Evolutionary conservation across 2,329 filamentous ascomycete species (phyloP), one percentile per base, ranked within the genome.

Genomic region (Aspergillus alliaceus): DNA sequence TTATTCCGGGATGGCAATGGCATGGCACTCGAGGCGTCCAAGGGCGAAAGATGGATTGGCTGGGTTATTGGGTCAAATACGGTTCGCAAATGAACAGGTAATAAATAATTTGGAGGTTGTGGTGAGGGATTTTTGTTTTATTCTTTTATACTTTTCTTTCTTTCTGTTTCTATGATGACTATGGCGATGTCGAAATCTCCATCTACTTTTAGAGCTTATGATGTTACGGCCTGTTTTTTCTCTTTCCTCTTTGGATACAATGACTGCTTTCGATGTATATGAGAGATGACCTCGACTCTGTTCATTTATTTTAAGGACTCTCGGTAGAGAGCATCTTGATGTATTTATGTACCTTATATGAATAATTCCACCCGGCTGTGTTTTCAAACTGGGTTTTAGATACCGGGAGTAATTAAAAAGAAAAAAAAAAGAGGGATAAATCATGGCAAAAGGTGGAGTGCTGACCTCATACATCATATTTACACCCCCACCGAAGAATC

Each of bases 171-270:
- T 46, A 63, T 54, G 55, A 60, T 51, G 48, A 40, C 53, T 35
- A 61, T 57, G 59, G 63, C 60, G 58, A 59, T 57, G 56, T 47
- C 51, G 46, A 60, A 51, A 59, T 60, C 60, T 50, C 29, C 42
- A 15, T 44, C 24, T 44, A 29, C 40, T 44, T n/a, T 35, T 61
- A 63, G 60, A 63, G 42, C 44, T 64, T 56, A 64, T 56, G 62
- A 64, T 57, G 49, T 59, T 27, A 64, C 61, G 60, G 58, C 62
- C 56, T 24, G 42, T 8, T 42, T 42, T 7, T 46, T 22, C 24
- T 40, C n/a, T 15, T 42, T 31, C 12, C 37, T 51, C 48, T 29
- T 35, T 44, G 20, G 40, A 27, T 44, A 44, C 12, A 27, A 44
- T 44, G 24, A 44, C 15, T 27, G 14, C 40, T 27, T 27, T 53